Evolutionary conservation across 306 rosid species (phyloP).

Genomic region (Sechiopsis laciniata): DNA sequence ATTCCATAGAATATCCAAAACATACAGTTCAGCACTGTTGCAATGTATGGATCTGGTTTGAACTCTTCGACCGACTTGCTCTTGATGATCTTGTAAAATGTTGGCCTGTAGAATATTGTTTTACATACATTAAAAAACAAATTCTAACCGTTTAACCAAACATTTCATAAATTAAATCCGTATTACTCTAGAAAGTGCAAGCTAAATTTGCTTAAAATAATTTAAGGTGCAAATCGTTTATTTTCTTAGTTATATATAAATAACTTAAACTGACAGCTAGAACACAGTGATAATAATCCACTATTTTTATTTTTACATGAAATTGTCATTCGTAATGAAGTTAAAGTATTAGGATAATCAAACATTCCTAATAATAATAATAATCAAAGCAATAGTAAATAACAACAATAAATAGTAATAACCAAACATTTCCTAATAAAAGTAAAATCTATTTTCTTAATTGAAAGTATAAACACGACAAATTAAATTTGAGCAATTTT

Average conservation of each 20-base stretch:
- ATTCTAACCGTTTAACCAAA: too few relatives aligned
- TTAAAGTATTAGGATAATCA: neutral
- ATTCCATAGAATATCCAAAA: slow-evolving; percentile 66
- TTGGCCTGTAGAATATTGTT: slow-evolving; percentile 38
- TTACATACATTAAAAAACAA: neutral
- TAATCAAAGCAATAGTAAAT: too few relatives aligned
- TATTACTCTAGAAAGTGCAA: neutral
- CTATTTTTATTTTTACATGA: too few relatives aligned
- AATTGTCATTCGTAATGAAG: too few relatives aligned
- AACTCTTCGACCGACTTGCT: slow-evolving; percentile 43
- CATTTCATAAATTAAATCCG: neutral
- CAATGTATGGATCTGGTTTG: slow-evolving; percentile 25
- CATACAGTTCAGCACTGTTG: slow-evolving; percentile 37
- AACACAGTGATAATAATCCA: neutral
- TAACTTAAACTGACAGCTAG: neutral
- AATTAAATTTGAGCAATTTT: neutral
- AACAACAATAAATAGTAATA: neutral
- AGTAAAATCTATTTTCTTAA: neutral
- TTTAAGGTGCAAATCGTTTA: neutral
- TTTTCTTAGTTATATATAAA: neutral
- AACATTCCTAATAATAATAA: neutral
- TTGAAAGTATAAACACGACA: too few relatives aligned
- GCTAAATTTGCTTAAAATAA: too few relatives aligned
- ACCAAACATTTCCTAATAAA: too few relatives aligned
- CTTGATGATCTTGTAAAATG: slow-evolving; percentile 10